Percentiles rank a stretch among this genome's conserved stretches.
Evolutionary conservation across 2,329 filamentous ascomycete species (phyloP).

Genomic region (Escovopsis sp.): DNA sequence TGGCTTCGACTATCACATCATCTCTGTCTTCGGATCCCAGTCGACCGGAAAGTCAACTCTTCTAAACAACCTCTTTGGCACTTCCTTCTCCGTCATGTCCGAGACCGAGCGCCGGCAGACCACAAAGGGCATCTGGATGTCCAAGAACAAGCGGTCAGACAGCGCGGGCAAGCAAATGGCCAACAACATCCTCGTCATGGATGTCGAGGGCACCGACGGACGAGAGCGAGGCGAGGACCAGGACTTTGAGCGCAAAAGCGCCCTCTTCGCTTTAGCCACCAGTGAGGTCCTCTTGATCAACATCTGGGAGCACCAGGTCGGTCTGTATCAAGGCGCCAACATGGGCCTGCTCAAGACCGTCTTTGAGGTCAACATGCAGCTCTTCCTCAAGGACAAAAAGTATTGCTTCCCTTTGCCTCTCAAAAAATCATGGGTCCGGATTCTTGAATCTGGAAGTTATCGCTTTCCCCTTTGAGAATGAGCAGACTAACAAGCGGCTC

Average conservation of each 20-base stretch:
- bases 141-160: constrained; percentile 69
- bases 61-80: constrained; percentile 90
- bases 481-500: constrained; percentile 2
- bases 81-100: constrained; percentile 94
- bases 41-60: constrained; percentile 97
- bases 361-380: constrained; percentile 93
- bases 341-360: constrained; percentile 98
- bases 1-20: constrained; percentile 98
- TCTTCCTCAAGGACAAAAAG: constrained; percentile 93
- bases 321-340: constrained; percentile 93
- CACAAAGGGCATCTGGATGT: constrained; percentile 99
- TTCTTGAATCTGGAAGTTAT: too few relatives aligned
- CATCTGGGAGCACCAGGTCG: constrained; percentile 98
- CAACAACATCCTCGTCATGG: constrained; percentile 97
- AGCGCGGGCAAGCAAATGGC: constrained; percentile 54
- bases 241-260: constrained; percentile 97
- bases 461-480: not conserved
- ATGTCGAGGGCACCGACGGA: constrained; percentile 95
- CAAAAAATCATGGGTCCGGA: too few relatives aligned
- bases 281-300: constrained; percentile 98
- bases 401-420: constrained; percentile 27
- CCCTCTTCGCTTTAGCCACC: constrained; percentile 88
- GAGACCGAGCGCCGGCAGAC: constrained; percentile 89
- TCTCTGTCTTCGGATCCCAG: constrained; percentile 97
- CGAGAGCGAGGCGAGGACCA: constrained; percentile 94